Conservation (phyloP, 176 grass and related monocot species). For the Lolium rigidum region DNA sequence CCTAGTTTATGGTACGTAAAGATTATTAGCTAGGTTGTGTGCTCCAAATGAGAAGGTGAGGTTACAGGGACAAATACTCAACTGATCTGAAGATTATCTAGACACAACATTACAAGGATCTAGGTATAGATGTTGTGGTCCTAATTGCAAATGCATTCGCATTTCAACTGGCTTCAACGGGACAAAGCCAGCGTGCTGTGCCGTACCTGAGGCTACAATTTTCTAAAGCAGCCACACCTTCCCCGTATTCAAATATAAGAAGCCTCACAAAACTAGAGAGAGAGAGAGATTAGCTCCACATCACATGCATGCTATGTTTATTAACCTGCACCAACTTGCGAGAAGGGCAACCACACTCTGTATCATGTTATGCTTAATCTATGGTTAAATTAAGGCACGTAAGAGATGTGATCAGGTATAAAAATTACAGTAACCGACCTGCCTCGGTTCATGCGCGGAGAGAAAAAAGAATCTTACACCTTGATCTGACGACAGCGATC, state of each 20-base stretch:
- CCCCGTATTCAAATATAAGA: conserved; percentile 8
- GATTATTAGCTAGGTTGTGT: not conserved
- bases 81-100: conserved; percentile 20
- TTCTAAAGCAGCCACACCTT: not conserved
- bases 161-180: not conserved
- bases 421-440: conserved; percentile 14
- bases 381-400: conserved; percentile 6
- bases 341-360: not conserved
- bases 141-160: conserved; percentile 23
- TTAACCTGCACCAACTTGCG: conserved; percentile 25
- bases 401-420: conserved; percentile 18
- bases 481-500: conserved; percentile 45
- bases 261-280: not conserved
- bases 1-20: not conserved
- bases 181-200: conserved; percentile 37
- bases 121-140: not conserved
- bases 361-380: conserved; percentile 17
- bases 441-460: not conserved
- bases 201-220: conserved; percentile 32
- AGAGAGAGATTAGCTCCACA: not conserved
- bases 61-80: not conserved
- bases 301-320: conserved; percentile 30
- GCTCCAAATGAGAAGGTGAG: not conserved
- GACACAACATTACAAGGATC: not conserved
- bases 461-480: not conserved